Evolutionary conservation across 352 stramenopile species (phyloP), one percentile per base, ranked within the genome.

Genomic region (Phytophthora sp.): DNA sequence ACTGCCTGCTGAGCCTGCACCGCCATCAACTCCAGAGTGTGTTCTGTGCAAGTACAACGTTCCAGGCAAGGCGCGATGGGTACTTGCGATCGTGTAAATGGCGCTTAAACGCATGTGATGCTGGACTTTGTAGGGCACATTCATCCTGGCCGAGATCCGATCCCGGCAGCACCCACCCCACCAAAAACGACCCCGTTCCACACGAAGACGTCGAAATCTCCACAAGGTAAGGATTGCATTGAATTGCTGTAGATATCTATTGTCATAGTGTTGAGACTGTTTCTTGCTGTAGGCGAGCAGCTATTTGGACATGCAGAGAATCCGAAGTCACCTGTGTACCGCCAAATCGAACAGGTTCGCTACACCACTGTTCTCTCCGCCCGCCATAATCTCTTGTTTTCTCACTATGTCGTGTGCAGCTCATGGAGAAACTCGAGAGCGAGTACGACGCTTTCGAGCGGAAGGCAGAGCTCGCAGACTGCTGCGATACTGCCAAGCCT

Each of bases 1-100:
- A 69, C 34, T 39, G 34, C 27, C 58, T 31, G 43, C 32, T 15
- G 59, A 70, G 21, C 38, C 50, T 37, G 10, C 28, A 51, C 54
- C 61, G n/a, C 12, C 57, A 24, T 10, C 62, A 12, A 32, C 62
- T 20, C 48, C 53, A 24, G 57, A 76, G 2, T 94, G 86, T 43
- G 77, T 94, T 4, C 38, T 94, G 35, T 94, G 86, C 72, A 90
- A 92, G 53, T 94, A 78, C 68, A 89, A 91, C 21, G 86, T 94
- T 8, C 56, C 83, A 49, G 85, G 84, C 85, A 67, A 43, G 54
- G 21, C 4, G 23, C 4, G 41, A 12, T 39, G 15, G 20, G 11
- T 30, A 17, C 27, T 5, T 11, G n/a, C n/a, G n/a, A n/a, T n/a
- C n/a, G n/a, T n/a, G n/a, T n/a, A 15, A 5, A 30, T 35, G 5